These are phyloP conservation scores for Aspergillus cristatus DNA, from an alignment of 495 filamentous ascomycete genomes.

Conservation along the genomic window DNA sequence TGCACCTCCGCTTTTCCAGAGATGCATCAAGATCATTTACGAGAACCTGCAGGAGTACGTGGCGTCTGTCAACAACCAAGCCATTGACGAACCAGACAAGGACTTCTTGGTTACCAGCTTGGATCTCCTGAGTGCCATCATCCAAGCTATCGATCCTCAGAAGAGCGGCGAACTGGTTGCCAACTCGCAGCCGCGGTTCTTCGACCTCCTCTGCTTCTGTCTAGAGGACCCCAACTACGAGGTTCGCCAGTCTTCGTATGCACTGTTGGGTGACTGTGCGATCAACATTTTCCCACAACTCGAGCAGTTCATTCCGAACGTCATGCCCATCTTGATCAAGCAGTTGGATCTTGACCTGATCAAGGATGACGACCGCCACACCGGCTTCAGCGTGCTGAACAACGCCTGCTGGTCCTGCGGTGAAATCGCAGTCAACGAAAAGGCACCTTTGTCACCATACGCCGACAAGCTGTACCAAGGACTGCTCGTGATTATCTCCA, in stretches of 20 bases:
- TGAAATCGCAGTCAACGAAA: slow-evolving; percentile 84
- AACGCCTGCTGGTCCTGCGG: slow-evolving; percentile 98
- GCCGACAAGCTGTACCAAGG: slow-evolving; percentile 66
- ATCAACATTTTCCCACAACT: slow-evolving; percentile 89
- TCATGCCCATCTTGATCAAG: slow-evolving; percentile 72
- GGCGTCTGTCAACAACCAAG: slow-evolving; percentile 51
- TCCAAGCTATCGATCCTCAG: slow-evolving; percentile 74
- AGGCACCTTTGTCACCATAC: slow-evolving; percentile 70
- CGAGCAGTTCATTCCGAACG: slow-evolving; percentile 56
- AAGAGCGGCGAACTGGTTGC: slow-evolving; percentile 69
- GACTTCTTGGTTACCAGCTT: slow-evolving; percentile 96
- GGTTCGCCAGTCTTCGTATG: slow-evolving; percentile 93
- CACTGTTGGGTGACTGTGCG: slow-evolving; percentile 89
- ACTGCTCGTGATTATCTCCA: slow-evolving; percentile 67
- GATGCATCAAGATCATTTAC: slow-evolving; percentile 86
- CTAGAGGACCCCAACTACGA: slow-evolving; percentile 90
- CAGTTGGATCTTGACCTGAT: slow-evolving; percentile 78
- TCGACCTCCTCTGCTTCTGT: slow-evolving; percentile 80
- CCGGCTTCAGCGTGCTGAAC: slow-evolving; percentile 84
- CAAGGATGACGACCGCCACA: slow-evolving; percentile 61
- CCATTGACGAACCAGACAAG: slow-evolving; percentile 79
- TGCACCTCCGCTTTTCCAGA: slow-evolving; percentile 69
- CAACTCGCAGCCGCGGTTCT: slow-evolving; percentile 70
- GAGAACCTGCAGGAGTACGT: slow-evolving; percentile 74
- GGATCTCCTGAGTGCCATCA: slow-evolving; percentile 87